These are phyloP conservation scores for Russula sp. DNA, from an alignment of 768 basidiomycete species.

Conservation along the genomic window DNA sequence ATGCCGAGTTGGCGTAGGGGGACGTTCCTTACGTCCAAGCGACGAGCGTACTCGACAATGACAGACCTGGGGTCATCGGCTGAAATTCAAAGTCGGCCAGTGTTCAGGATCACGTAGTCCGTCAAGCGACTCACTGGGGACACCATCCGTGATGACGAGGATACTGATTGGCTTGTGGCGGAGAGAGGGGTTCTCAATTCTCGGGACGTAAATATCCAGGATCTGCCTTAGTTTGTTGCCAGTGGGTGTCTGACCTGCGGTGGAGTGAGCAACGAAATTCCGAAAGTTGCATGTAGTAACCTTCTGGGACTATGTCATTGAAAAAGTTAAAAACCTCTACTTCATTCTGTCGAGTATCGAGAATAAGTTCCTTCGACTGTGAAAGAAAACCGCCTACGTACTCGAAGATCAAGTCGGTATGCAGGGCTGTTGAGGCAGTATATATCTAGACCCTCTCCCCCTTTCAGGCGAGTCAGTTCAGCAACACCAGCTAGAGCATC, in stretches of 20 bases:
- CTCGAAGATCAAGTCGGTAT: slow-evolving; percentile 19
- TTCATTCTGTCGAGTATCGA: slow-evolving; percentile 23
- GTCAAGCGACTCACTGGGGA: slow-evolving; percentile 38
- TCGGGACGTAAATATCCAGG: slow-evolving; percentile 39
- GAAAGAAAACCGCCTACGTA: slow-evolving; percentile 35
- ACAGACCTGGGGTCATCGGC: slow-evolving; percentile 31
- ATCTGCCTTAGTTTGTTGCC: slow-evolving; percentile 41
- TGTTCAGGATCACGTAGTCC: neutral
- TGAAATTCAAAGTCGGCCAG: slow-evolving; percentile 8
- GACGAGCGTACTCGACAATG: slow-evolving; percentile 30
- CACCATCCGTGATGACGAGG: slow-evolving; percentile 42
- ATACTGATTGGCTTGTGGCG: slow-evolving; percentile 40
- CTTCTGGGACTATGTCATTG: slow-evolving; percentile 19
- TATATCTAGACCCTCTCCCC: slow-evolving; percentile 43
- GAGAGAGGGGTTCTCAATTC: slow-evolving; percentile 34
- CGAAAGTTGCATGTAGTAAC: neutral
- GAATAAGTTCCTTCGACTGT: neutral
- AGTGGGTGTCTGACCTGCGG: slow-evolving; percentile 39
- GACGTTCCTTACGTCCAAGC: slow-evolving; percentile 36
- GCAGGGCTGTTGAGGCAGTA: slow-evolving; percentile 42
- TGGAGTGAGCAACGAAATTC: slow-evolving; percentile 7
- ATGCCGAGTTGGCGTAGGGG: slow-evolving; percentile 38
- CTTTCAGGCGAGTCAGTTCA: slow-evolving; percentile 39
- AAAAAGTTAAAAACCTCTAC: slow-evolving; percentile 19
- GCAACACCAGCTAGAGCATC: slow-evolving; percentile 44